phyloP scores from a whole-genome alignment of 495 filamentous ascomycete species.

The Trypethelium eluteriae region DNA sequence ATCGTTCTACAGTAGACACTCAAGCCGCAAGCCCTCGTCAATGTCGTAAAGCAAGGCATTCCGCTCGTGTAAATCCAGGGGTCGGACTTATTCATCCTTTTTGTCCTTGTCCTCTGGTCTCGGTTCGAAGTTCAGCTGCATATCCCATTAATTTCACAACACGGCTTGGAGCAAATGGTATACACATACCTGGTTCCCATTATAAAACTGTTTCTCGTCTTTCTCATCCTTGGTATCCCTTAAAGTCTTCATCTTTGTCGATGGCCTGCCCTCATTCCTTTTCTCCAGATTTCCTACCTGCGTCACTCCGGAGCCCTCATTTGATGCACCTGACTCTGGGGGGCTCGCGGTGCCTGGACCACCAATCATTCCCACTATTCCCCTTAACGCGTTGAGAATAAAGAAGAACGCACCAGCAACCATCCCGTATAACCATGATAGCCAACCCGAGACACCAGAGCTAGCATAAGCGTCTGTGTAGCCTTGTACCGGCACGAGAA shows the following conservation, averaged over 20 bases:
- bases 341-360: background rate
- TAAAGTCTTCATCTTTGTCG: background rate
- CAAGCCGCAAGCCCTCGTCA: too few species aligned
- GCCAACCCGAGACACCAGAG: background rate
- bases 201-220: background rate
- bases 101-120: background rate
- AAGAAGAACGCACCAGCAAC: slow-evolving; percentile 4
- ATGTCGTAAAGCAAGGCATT: too few species aligned
- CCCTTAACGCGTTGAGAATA: background rate
- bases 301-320: background rate
- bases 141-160: background rate
- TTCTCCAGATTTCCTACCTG: background rate
- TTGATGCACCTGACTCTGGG: background rate
- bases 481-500: slow-evolving; percentile 62
- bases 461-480: slow-evolving; percentile 54
- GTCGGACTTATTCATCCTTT: background rate
- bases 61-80: too few species aligned
- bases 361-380: background rate
- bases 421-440: slow-evolving; percentile 6
- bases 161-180: background rate
- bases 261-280: background rate
- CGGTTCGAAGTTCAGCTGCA: slow-evolving; percentile 4
- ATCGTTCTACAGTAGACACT: too few species aligned
- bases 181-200: slow-evolving; percentile 4
- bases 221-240: background rate